Base-by-base conservation (phyloP, 2,329 filamentous ascomycete genomes). In the Neofusicoccum kwambonambiense region DNA sequence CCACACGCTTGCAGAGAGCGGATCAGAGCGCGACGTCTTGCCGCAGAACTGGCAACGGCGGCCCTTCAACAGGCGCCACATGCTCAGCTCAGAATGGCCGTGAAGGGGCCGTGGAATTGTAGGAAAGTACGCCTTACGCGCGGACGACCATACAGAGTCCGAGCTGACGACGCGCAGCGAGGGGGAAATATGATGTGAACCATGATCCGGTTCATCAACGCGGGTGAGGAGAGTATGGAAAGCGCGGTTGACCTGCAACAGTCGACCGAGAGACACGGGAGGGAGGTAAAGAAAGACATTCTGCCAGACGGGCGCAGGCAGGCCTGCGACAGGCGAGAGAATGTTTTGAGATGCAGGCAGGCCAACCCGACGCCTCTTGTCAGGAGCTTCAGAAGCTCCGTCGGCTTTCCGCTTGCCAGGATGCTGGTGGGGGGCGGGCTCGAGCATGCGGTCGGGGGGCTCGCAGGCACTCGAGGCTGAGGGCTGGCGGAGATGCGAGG, bases 11-110 rank as follows among this genome's bases (percentile, higher is more conserved):
- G 73, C 66, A 65, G 72, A 66, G 62, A 68, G 47, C 11, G 35
- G 49, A 9, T 65, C 64, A 51, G 68, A 69, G 44, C 70, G 66
- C 61, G 73, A 75, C 57, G 68, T 70, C 67, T 81, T 85, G 62
- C 78, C 79, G 76, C 92, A 95, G 69, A 88, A 86, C 72, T 93
- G 88, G 75, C 92, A 96, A 63, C 73, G 77, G 35, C 73, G 79
- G 54, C 86, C 84, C 75, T 86, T 88, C 41, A 87, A 82, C 58
- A 95, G 79, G 71, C 85, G 86, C 86, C 91, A 92, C 90, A 93
- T 93, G 47, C 89, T 85, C 68, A 91, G 80, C 76, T 95, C 91
- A 47, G 86, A 85, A 73, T 84, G 85, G 65, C 82, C 84, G 61
- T 80, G 79, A 57, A 94, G 81, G 34, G 91, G 91, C 64, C 83